A percentile compares a stretch with the other conserved stretches of the same genome.
These are phyloP conservation scores for Pseudocercospora fijiensis DNA, from an alignment of 2,329 filamentous ascomycete genomes.

Conservation along the genomic window DNA sequence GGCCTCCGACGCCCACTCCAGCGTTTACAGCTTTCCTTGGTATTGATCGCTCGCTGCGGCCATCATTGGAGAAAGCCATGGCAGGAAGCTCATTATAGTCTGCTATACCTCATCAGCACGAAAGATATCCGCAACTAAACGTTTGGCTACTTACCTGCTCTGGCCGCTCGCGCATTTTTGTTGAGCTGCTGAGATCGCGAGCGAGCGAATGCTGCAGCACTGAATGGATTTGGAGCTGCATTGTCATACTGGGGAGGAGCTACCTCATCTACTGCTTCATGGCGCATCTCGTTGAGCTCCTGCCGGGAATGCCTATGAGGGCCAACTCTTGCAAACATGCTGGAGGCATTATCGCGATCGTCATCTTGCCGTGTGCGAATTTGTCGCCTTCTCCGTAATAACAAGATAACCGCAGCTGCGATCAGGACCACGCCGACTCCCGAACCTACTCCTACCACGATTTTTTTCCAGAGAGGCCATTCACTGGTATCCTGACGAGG, in stretches of 20 bases:
- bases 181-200: neutral
- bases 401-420: neutral
- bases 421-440: neutral
- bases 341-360: neutral
- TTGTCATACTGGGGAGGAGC: neutral
- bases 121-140: neutral
- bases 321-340: neutral
- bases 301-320: neutral
- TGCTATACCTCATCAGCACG: neutral
- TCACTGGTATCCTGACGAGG: neutral
- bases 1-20: neutral
- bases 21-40: neutral
- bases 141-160: no score
- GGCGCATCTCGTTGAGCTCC: neutral
- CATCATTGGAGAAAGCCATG: neutral
- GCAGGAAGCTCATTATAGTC: neutral
- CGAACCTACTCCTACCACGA: neutral
- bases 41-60: neutral
- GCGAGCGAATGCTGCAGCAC: neutral
- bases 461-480: neutral
- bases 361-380: neutral
- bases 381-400: neutral
- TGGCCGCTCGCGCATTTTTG: no score
- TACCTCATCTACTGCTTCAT: neutral
- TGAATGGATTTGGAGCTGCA: neutral